phyloP scores from a whole-genome alignment of 805 yeast genomes.

The Pichia manshurica region DNA sequence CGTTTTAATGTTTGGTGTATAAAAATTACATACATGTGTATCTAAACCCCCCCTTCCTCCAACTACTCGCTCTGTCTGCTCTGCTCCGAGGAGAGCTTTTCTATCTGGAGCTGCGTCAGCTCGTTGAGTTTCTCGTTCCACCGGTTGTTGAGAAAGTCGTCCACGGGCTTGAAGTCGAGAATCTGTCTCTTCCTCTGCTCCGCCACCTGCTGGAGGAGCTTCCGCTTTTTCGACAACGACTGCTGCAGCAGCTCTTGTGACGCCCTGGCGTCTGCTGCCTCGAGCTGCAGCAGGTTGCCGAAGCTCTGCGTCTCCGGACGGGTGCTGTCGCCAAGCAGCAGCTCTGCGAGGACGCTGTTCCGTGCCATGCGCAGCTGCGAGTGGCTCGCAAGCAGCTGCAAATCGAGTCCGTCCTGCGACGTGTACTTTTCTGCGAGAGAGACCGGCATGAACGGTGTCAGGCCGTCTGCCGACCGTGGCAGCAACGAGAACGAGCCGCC shows the following conservation, averaged over 20 bases:
- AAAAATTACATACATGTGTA: too few relatives aligned
- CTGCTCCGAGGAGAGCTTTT: too few relatives aligned
- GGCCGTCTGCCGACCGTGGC: background rate
- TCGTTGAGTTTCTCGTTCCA: slow-evolving; percentile 47
- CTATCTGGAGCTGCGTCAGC: slow-evolving; percentile 13
- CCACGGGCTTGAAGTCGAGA: slow-evolving; percentile 37
- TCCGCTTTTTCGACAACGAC: slow-evolving; percentile 30
- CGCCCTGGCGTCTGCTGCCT: too few relatives aligned
- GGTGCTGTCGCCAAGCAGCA: too few relatives aligned
- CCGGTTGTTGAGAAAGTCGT: slow-evolving; percentile 39
- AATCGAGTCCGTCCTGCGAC: slow-evolving; percentile 4
- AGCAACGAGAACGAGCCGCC: background rate
- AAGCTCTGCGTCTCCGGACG: too few relatives aligned
- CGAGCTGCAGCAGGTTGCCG: too few relatives aligned
- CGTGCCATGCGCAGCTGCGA: slow-evolving; percentile 11
- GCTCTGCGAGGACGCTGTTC: too few relatives aligned
- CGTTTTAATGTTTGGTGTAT: too few relatives aligned
- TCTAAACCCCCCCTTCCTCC: too few relatives aligned
- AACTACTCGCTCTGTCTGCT: too few relatives aligned
- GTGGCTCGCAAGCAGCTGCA: slow-evolving; percentile 15
- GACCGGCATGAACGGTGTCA: background rate
- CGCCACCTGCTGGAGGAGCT: slow-evolving; percentile 40
- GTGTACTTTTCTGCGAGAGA: slow-evolving; percentile 12
- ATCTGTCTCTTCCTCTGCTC: slow-evolving; percentile 39
- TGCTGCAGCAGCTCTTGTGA: background rate